Evolutionary conservation across 2,329 filamentous ascomycete genomes (phyloP).

Genomic region (Passalora sequoiae): DNA sequence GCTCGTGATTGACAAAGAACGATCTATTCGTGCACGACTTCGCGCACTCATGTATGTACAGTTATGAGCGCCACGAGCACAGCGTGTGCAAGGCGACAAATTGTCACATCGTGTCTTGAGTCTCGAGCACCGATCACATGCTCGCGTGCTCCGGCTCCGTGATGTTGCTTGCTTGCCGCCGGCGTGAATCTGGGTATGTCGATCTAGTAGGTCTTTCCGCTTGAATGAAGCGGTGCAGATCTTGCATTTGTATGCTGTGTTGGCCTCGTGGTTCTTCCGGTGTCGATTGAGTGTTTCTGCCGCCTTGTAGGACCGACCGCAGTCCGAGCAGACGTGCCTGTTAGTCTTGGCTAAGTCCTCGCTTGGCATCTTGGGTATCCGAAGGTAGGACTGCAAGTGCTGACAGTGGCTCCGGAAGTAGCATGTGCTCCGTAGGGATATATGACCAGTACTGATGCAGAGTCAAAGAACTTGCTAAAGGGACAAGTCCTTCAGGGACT

Average conservation of each 20-base stretch:
- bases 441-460: no score
- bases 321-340: conserved; percentile 15
- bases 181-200: conserved; percentile 19
- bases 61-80: conserved; percentile 13
- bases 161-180: conserved; percentile 8
- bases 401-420: not conserved
- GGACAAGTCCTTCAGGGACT: no score
- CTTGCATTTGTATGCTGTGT: conserved; percentile 16
- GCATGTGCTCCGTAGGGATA: not conserved
- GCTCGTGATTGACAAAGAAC: conserved; percentile 6
- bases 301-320: conserved; percentile 20
- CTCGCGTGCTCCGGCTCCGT: conserved; percentile 13
- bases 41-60: conserved; percentile 15
- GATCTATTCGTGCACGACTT: conserved; percentile 15
- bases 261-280: conserved; percentile 17
- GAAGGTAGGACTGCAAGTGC: not conserved
- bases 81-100: conserved; percentile 17
- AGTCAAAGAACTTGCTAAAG: no score
- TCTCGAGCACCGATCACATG: conserved; percentile 20
- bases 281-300: conserved; percentile 21
- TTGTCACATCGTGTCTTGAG: conserved; percentile 22
- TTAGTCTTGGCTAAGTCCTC: conserved; percentile 8
- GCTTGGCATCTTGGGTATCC: not conserved
- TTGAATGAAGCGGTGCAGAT: conserved; percentile 21
- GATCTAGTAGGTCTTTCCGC: conserved; percentile 21